A percentile compares a stretch with the other conserved stretches of the same genome.
Conservation (phyloP, 441 rosid genomes). For the Croton setiger region DNA sequence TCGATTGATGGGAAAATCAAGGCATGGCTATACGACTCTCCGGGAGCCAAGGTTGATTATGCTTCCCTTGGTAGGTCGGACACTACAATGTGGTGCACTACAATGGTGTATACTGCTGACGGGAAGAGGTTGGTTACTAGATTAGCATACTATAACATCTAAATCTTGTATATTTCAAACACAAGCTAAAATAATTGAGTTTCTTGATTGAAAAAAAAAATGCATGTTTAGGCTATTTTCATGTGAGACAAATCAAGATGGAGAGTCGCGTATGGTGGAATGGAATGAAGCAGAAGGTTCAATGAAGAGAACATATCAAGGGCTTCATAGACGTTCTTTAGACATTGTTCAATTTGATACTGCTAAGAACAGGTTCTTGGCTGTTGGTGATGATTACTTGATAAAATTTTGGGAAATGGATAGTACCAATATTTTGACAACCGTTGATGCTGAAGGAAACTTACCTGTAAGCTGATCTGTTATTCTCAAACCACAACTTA, state of each 20-base stretch:
- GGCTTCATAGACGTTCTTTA: conserved; percentile 51
- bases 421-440: conserved; percentile 36
- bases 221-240: conserved; percentile 52
- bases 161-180: not conserved
- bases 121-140: conserved; percentile 39
- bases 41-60: conserved; percentile 49
- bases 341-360: conserved; percentile 76
- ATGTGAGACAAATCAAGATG: conserved; percentile 70
- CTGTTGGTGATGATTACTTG: conserved; percentile 62
- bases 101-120: conserved; percentile 54
- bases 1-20: conserved; percentile 63
- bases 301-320: conserved; percentile 54
- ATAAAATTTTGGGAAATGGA: conserved; percentile 85
- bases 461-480: conserved; percentile 40
- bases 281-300: conserved; percentile 79
- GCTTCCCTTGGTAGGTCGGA: conserved; percentile 48
- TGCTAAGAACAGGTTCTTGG: conserved; percentile 51
- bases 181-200: conserved; percentile 9
- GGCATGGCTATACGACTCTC: conserved; percentile 49
- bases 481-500: conserved; percentile 7
- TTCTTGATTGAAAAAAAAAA: not conserved
- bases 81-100: conserved; percentile 38
- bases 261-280: conserved; percentile 66
- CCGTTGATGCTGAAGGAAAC: conserved; percentile 57
- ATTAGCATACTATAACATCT: not conserved